phyloP scores from a whole-genome alignment of 176 grass and related monocot genomes.

The Otatea glauca region DNA sequence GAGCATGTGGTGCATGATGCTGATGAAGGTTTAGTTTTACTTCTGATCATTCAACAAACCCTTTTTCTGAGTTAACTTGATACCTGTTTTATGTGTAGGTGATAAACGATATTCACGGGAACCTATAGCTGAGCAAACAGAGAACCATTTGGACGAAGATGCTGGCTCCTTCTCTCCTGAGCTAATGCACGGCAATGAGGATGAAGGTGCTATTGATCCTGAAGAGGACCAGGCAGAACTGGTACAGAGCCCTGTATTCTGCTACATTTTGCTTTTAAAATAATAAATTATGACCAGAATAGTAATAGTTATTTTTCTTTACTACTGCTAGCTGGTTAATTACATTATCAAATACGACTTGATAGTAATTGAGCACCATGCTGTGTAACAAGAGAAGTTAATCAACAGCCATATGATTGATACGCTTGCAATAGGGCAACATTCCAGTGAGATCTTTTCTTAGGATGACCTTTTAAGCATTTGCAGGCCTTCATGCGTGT shows the following conservation, averaged over 20 bases:
- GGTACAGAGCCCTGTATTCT: constrained; percentile 48
- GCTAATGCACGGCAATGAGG: constrained; percentile 82
- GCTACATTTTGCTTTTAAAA: constrained; percentile 16
- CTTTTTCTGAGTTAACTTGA: constrained; percentile 29
- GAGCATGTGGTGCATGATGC: constrained; percentile 55
- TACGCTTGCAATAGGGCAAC: neutral
- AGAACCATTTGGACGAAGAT: constrained; percentile 64
- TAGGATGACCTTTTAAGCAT: constrained; percentile 9
- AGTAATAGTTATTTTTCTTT: constrained; percentile 24
- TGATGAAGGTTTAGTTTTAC: constrained; percentile 64
- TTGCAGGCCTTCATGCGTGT: constrained; percentile 4
- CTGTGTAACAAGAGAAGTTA: neutral
- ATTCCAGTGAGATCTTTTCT: neutral
- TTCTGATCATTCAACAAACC: constrained; percentile 33
- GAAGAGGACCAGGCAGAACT: constrained; percentile 92
- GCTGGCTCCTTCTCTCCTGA: constrained; percentile 90
- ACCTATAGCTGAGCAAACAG: constrained; percentile 66
- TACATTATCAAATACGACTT: constrained; percentile 19
- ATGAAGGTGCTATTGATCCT: constrained; percentile 95
- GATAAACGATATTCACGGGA: constrained; percentile 71
- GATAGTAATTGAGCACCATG: neutral
- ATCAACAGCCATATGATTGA: neutral
- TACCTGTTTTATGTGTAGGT: constrained; percentile 53
- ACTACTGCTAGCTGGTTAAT: neutral
- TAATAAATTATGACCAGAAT: neutral